These are phyloP conservation scores for Pleurostoma richardsiae DNA, from an alignment of 2,329 filamentous ascomycete species.

Conservation along the genomic window DNA sequence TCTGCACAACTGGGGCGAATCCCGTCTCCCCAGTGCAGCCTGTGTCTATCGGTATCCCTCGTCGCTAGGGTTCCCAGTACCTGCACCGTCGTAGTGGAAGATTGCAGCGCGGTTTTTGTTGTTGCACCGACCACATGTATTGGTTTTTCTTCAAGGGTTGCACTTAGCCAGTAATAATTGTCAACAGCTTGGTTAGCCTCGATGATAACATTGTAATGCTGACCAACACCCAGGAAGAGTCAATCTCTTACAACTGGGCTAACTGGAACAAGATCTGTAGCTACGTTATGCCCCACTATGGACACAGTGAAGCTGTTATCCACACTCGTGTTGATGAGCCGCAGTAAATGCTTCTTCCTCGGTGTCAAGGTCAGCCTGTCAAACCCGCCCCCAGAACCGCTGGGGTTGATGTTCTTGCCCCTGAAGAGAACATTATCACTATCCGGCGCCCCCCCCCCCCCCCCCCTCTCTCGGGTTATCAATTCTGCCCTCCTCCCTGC, in stretches of 20 bases:
- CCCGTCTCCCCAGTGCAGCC: background rate
- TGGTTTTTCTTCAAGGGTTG: conserved; percentile 17
- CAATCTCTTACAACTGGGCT: conserved; percentile 40
- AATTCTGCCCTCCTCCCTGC: background rate
- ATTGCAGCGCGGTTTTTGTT: conserved; percentile 29
- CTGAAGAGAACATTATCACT: conserved; percentile 38
- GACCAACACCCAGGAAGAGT: conserved; percentile 44
- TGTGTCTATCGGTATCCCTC: conserved; percentile 15
- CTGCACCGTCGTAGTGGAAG: conserved; percentile 29
- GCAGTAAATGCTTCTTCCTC: conserved; percentile 41
- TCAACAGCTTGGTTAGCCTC: conserved; percentile 25
- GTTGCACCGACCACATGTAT: conserved; percentile 23
- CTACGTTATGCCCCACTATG: conserved; percentile 41
- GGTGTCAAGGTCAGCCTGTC: conserved; percentile 26
- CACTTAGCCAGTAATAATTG: conserved; percentile 34
- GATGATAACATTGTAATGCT: conserved; percentile 42
- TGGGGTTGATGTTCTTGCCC: conserved; percentile 29
- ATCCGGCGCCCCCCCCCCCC: conserved; percentile 12
- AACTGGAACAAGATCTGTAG: conserved; percentile 46
- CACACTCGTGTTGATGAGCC: conserved; percentile 33
- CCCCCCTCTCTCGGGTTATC: background rate
- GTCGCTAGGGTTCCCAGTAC: conserved; percentile 20
- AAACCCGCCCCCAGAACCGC: conserved; percentile 19
- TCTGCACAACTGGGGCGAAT: conserved; percentile 22
- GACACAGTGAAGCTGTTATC: conserved; percentile 25